phyloP scores from a whole-genome alignment of 371 early-diverging fungal genomes.

The Mortierella sp. region DNA sequence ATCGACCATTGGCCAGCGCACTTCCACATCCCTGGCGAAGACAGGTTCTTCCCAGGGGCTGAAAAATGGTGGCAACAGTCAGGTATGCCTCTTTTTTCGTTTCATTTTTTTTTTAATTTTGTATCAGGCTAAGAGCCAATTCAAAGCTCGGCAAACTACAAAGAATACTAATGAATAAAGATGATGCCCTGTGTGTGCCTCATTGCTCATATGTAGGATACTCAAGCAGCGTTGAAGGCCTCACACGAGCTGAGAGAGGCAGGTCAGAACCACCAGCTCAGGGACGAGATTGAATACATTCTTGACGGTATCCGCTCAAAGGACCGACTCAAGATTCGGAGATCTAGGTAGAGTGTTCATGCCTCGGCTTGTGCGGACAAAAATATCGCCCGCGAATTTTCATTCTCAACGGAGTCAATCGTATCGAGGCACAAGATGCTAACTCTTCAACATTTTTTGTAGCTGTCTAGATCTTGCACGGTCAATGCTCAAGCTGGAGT shows the following conservation, averaged over 20 bases:
- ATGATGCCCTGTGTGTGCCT: neutral
- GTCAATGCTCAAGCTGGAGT: constrained; percentile 39
- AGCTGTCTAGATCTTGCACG: constrained; percentile 51
- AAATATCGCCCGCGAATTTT: too few species aligned
- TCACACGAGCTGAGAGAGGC: constrained; percentile 68
- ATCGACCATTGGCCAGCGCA: neutral
- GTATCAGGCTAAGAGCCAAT: too few species aligned
- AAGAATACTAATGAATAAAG: too few species aligned
- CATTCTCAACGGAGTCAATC: too few species aligned
- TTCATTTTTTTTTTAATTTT: too few species aligned
- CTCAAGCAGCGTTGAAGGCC: constrained; percentile 44
- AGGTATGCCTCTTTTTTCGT: neutral
- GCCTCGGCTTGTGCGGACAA: neutral
- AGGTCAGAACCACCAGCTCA: constrained; percentile 67
- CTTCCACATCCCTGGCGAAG: neutral
- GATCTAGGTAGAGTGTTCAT: constrained; percentile 16
- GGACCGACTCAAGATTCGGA: constrained; percentile 41
- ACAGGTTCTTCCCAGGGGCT: neutral
- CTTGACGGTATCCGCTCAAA: constrained; percentile 59
- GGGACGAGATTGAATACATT: constrained; percentile 72
- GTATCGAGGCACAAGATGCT: too few species aligned
- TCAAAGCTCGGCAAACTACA: too few species aligned
- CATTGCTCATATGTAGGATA: constrained; percentile 19
- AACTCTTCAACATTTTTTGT: neutral
- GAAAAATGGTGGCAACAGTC: neutral